Conservation (phyloP, 1,139 yeast species). For the Diutina neorugosa region DNA sequence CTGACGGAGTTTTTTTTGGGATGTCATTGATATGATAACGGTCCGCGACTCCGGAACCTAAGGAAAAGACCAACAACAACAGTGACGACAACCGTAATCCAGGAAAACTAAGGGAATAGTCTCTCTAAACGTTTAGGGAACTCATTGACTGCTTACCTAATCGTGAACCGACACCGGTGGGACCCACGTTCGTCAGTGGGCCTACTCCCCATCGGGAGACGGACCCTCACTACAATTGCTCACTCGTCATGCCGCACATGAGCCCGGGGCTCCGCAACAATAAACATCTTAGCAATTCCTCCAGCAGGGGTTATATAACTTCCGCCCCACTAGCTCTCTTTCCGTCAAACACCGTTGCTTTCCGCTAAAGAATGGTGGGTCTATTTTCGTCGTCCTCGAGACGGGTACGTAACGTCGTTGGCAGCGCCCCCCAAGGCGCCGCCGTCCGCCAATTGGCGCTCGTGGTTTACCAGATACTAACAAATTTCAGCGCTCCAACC, state of each 20-base stretch:
- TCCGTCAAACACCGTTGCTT: neutral
- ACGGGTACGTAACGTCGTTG: neutral
- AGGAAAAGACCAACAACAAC: too few species aligned
- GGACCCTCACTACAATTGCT: too few species aligned
- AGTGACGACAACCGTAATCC: too few species aligned
- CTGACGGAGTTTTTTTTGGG: too few species aligned
- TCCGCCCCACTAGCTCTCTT: neutral
- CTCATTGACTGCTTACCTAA: too few species aligned
- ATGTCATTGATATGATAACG: too few species aligned
- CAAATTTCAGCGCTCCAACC: conserved; percentile 5
- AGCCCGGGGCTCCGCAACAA: neutral
- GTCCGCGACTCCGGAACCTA: too few species aligned
- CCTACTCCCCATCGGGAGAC: neutral
- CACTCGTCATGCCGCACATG: neutral
- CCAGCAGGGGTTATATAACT: neutral
- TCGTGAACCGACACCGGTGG: too few species aligned
- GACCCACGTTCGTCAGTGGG: too few species aligned
- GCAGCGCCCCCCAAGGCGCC: neutral
- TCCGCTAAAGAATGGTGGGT: neutral
- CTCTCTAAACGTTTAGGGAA: too few species aligned
- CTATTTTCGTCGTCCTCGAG: conserved; percentile 1
- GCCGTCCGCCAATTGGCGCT: neutral
- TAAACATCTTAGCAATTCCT: neutral
- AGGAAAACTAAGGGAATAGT: too few species aligned
- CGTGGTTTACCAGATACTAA: neutral